Base-by-base conservation (phyloP, 2,329 filamentous ascomycete genomes). In the Fragosphaeria purpurea region DNA sequence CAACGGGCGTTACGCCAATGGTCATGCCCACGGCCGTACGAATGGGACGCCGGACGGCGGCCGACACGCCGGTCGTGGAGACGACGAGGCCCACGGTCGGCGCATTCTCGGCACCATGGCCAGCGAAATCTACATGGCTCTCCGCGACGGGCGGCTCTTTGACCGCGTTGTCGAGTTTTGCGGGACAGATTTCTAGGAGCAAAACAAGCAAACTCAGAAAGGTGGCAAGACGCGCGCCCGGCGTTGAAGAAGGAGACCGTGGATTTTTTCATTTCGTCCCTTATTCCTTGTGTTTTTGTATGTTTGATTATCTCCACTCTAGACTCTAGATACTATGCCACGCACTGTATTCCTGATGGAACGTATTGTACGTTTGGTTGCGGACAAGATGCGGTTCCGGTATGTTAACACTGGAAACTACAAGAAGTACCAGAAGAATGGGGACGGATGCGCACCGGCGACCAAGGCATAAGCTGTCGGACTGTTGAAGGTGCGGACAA, bases 81-180 rank as follows among this genome's bases (percentile, higher is more conserved):
- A 83, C 64, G 82, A 81, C 38, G 8, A 48, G 42, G 46, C 13
- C 7, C n/a, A 47, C 33, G 47, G 47, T 7, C 45, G 41, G 3
- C 52, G 52, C 33, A 60, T 55, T 4, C 50, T 61, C 65, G 83
- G 83, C 51, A 82, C 82, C 4, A 80, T 83, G 51, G 81, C 82
- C 40, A 81, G 80, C 61, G 76, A 80, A 43, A 71, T 86, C 50
- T 78, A 85, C 60, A 76, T 80, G 61, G 83, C 85, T 61, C 76
- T 87, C 56, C 72, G 86, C 59, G 79, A 83, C 60, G 65, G 79
- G 54, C 85, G 82, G 79, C 70, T 83, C 61, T 83, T 85, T 64
- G 80, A 85, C 64, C 84, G 84, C 58, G 79, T 86, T 48, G 71
- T 84, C 47, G 73, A 78, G 62, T 53, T 48, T 10, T 82, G 85